Percentiles rank a stretch among this genome's conserved stretches.
These are phyloP conservation scores for Naganishia antarctica DNA, from an alignment of 768 basidiomycete species.

Conservation along the genomic window DNA sequence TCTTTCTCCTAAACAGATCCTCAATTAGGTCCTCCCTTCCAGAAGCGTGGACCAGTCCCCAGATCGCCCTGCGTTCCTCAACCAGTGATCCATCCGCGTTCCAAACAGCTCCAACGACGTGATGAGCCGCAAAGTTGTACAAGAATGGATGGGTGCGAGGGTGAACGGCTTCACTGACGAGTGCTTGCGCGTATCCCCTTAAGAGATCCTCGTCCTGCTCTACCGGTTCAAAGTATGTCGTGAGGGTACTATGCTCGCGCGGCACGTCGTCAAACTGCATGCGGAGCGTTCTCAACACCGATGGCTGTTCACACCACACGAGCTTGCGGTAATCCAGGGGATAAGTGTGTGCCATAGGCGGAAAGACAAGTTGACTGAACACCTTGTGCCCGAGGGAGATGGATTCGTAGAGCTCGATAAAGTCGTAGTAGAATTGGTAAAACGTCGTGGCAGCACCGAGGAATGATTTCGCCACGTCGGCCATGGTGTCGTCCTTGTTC, in stretches of 20 bases:
- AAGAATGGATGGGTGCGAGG: slow-evolving; percentile 32
- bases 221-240: slow-evolving; percentile 34
- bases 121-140: slow-evolving; percentile 34
- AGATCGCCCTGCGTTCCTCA: neutral
- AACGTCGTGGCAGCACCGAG: slow-evolving; percentile 71
- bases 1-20: slow-evolving; percentile 13
- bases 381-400: slow-evolving; percentile 76
- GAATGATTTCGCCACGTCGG: slow-evolving; percentile 35
- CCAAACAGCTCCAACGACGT: slow-evolving; percentile 29
- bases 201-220: slow-evolving; percentile 40
- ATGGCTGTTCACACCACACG: slow-evolving; percentile 71
- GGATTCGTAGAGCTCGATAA: slow-evolving; percentile 81
- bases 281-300: slow-evolving; percentile 45
- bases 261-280: slow-evolving; percentile 47
- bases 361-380: slow-evolving; percentile 70
- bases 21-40: neutral
- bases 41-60: neutral
- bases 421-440: slow-evolving; percentile 89
- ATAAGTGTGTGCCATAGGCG: slow-evolving; percentile 71
- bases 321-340: slow-evolving; percentile 75
- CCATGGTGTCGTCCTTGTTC: slow-evolving; percentile 11
- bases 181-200: slow-evolving; percentile 33
- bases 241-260: slow-evolving; percentile 29
- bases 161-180: slow-evolving; percentile 32
- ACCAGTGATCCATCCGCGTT: slow-evolving; percentile 4